Evolutionary conservation across 768 basidiomycete genomes (phyloP).

Genomic region (Boletus huronensis): DNA sequence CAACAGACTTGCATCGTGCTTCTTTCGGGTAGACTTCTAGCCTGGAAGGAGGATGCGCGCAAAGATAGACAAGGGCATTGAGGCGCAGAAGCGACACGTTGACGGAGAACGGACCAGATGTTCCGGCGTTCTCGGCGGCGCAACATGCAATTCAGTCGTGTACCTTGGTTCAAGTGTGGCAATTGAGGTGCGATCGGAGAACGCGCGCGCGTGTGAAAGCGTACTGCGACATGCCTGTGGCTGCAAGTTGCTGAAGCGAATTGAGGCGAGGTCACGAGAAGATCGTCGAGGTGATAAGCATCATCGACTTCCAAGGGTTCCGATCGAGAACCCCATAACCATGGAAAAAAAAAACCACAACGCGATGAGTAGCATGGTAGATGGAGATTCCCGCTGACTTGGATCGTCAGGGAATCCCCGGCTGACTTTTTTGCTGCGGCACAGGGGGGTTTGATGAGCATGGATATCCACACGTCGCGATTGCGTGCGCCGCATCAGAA

Average conservation of each 20-base stretch:
- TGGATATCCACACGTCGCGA: neutral
- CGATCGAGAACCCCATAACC: constrained; percentile 2
- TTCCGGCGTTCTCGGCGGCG: neutral
- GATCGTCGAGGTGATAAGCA: constrained; percentile 6
- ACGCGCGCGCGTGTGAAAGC: neutral
- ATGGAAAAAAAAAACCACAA: neutral
- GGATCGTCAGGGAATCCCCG: neutral
- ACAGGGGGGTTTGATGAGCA: constrained; percentile 1
- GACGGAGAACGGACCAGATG: neutral
- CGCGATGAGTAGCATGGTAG: neutral
- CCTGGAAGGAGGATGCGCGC: neutral
- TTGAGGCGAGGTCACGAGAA: neutral
- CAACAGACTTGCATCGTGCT: constrained; percentile 6
- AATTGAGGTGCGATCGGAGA: constrained; percentile 4
- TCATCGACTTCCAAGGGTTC: neutral
- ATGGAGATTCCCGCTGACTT: constrained; percentile 1
- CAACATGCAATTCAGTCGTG: neutral
- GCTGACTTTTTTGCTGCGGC: neutral
- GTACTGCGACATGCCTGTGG: neutral
- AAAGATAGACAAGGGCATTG: constrained; percentile 7
- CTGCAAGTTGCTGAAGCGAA: constrained; percentile 4
- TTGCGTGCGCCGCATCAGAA: neutral
- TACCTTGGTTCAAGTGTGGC: neutral
- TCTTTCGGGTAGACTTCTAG: neutral
- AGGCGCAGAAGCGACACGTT: constrained; percentile 8